Percentiles rank a stretch among this genome's conserved stretches.
Evolutionary conservation across 2,329 filamentous ascomycete species (phyloP).

Genomic region (Colletotrichum sp.): DNA sequence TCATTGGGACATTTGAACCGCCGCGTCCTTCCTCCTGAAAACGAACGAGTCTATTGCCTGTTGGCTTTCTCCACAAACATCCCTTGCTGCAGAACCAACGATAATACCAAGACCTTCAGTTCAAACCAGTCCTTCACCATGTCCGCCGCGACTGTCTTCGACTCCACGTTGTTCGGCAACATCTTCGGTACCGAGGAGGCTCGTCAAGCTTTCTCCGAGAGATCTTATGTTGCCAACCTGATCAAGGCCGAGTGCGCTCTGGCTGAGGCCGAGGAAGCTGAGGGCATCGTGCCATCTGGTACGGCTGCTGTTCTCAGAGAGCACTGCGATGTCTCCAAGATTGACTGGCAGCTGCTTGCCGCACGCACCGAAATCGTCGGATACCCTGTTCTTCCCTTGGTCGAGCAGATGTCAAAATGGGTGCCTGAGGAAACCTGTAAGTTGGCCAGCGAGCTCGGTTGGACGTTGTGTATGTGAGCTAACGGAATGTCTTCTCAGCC

Average conservation of each 20-base stretch:
- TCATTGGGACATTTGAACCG: background rate
- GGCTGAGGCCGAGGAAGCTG: slow-evolving; percentile 53
- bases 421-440: slow-evolving; percentile 35
- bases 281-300: slow-evolving; percentile 48
- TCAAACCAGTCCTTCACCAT: slow-evolving; percentile 6
- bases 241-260: slow-evolving; percentile 57
- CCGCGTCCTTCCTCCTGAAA: background rate
- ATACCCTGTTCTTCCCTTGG: slow-evolving; percentile 57
- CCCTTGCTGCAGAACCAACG: background rate
- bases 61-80: background rate
- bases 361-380: slow-evolving; percentile 60
- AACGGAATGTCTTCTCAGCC: background rate
- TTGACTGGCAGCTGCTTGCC: slow-evolving; percentile 36
- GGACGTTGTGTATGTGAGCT: background rate
- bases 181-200: slow-evolving; percentile 58
- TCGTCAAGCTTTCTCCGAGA: slow-evolving; percentile 54
- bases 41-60: background rate
- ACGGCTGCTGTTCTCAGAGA: slow-evolving; percentile 40
- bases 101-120: background rate
- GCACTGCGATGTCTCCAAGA: slow-evolving; percentile 26
- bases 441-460: background rate
- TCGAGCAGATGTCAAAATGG: slow-evolving; percentile 48
- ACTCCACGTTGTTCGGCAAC: slow-evolving; percentile 55
- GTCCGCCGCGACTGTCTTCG: slow-evolving; percentile 38
- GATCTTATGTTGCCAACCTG: slow-evolving; percentile 51